A percentile compares a stretch with the other conserved stretches of the same genome.
Evolutionary conservation across 345 rosid genomes (phyloP).

Genomic region (Adansonia digitata): DNA sequence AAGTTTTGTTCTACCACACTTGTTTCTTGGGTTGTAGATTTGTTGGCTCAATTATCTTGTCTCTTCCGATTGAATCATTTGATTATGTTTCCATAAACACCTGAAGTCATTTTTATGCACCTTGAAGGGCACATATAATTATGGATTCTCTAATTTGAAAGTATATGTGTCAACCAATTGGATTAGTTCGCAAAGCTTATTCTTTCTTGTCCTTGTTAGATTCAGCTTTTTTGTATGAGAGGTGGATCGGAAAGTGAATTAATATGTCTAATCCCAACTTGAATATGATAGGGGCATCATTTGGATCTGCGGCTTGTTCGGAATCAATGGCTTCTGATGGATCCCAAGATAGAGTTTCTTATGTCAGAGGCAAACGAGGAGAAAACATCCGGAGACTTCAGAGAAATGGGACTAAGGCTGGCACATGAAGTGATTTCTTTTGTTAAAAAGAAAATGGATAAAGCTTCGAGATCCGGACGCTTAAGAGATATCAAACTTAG

Average conservation of each 20-base stretch:
- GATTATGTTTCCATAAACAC: not conserved
- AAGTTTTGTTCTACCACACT: slow-evolving; percentile 22
- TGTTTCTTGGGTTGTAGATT: not conserved
- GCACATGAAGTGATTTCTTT: slow-evolving; percentile 85
- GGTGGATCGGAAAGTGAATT: not conserved
- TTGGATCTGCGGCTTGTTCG: slow-evolving; percentile 89
- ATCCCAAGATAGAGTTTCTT: slow-evolving; percentile 79
- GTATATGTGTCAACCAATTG: not conserved
- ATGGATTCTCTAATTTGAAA: not conserved
- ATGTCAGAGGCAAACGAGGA: slow-evolving; percentile 95
- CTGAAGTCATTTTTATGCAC: not conserved
- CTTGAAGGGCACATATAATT: not conserved
- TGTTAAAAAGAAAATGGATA: slow-evolving; percentile 68
- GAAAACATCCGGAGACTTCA: slow-evolving; percentile 83
- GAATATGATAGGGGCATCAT: slow-evolving; percentile 70
- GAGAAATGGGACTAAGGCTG: slow-evolving; percentile 91
- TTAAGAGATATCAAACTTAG: slow-evolving; percentile 70
- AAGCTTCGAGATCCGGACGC: slow-evolving; percentile 53
- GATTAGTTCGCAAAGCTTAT: not conserved
- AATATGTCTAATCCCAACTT: not conserved
- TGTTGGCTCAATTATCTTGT: not conserved
- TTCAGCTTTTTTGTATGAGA: not conserved
- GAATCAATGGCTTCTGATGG: slow-evolving; percentile 95
- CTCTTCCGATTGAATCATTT: not conserved
- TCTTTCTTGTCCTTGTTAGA: not conserved